Evolutionary conservation across 1,284 basidiomycete species (phyloP), one percentile per base, ranked within the genome.

Genomic region (Moesziomyces antarcticus): DNA sequence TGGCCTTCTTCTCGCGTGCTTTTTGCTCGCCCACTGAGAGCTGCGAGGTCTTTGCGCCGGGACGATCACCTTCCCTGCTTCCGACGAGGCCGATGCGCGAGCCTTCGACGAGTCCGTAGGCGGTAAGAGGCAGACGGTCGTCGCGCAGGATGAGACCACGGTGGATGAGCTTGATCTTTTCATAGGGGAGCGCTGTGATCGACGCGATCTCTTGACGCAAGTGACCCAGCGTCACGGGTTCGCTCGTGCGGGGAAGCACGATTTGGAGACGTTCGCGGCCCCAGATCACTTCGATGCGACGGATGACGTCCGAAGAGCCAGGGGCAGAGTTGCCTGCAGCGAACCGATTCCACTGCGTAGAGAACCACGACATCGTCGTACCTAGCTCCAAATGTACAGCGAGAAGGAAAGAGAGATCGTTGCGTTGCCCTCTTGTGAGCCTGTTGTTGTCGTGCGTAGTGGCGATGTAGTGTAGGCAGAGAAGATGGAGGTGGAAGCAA

Each of bases 291-390:
- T 82, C 76, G 49, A 83, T 64, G 13, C 72, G 55, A 9, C 70
- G 58, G 27, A 79, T 75, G 8, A 54, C 52, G 1, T 54, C 55
- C 33, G 66, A 64, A 3, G 47, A 56, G 22, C 57, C 66, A 6
- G 50, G 22, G 7, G 44, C 45, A 22, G 57, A 60, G 1, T 48
- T 48, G 5, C 57, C 60, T 16, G 58, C 50, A 5, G 69, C 57
- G 54, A 72, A 76, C 42, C 75, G 70, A 50, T 78, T 69, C 81
- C 81, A 83, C 61, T 81, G 77, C n/a, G 75, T 73, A 27, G 80
- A 81, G 71, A 83, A 82, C 81, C 81, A 83, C 43, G 81, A 82
- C 81, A 83, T 83, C 41, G 18, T 58, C 25, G 25, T 27, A 8
- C 25, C n/a, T n/a, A n/a, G n/a, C n/a, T n/a, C n/a, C n/a, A n/a